Conservation (phyloP, 306 rosid species). For the Cyamopsis tetragonoloba region DNA sequence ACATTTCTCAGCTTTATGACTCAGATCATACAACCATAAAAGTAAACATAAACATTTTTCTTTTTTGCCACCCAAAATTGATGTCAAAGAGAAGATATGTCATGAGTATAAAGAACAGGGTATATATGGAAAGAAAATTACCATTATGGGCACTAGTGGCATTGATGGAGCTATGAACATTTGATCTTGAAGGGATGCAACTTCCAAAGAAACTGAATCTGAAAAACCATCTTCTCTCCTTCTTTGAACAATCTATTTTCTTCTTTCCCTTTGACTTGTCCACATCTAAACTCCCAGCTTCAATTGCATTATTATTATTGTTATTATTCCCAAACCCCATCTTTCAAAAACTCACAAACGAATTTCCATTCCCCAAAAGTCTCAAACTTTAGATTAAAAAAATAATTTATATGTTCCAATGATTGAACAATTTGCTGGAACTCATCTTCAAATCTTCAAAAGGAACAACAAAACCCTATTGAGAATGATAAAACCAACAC, state of each 20-base stretch:
- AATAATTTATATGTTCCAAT: background rate
- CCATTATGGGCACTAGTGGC: constrained; percentile 57
- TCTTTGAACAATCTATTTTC: constrained; percentile 43
- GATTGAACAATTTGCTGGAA: constrained; percentile 25
- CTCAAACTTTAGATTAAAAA: constrained; percentile 13
- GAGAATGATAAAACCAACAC: background rate
- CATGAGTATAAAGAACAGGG: constrained; percentile 2
- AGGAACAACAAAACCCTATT: background rate
- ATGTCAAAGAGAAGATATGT: constrained; percentile 7
- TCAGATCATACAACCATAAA: background rate
- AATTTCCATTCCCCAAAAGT: constrained; percentile 26
- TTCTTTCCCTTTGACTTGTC: constrained; percentile 48
- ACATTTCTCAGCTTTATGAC: background rate
- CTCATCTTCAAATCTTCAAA: background rate
- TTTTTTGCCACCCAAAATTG: constrained; percentile 14
- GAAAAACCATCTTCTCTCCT: constrained; percentile 59
- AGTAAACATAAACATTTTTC: background rate
- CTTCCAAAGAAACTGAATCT: constrained; percentile 57
- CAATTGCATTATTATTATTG: constrained; percentile 57
- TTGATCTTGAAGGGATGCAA: constrained; percentile 84
- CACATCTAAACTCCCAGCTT: constrained; percentile 63
- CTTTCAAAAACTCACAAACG: constrained; percentile 30
- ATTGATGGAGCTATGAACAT: constrained; percentile 65
- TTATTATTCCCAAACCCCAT: constrained; percentile 73
- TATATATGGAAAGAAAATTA: constrained; percentile 34